Conservation (phyloP, 306 rosid species). For the Ochetophila trinervis region DNA sequence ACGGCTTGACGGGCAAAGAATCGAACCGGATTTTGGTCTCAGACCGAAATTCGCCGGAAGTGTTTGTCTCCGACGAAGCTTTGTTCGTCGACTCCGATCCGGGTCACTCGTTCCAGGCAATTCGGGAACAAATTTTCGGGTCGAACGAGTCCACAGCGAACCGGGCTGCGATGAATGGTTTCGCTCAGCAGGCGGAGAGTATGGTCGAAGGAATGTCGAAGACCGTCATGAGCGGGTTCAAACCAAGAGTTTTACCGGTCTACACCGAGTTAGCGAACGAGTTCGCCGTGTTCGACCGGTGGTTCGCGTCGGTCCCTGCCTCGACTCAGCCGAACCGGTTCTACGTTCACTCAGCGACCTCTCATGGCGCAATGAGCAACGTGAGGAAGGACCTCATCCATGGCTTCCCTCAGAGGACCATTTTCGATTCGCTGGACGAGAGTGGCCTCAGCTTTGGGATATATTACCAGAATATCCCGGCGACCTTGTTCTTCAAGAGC, state of each 20-base stretch:
- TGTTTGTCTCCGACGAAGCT: slow-evolving; percentile 57
- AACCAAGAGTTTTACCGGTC: slow-evolving; percentile 58
- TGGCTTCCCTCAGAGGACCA: slow-evolving; percentile 83
- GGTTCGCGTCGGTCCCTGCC: slow-evolving; percentile 94
- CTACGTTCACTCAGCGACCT: slow-evolving; percentile 90
- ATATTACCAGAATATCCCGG: slow-evolving; percentile 90
- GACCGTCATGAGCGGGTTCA: slow-evolving; percentile 87
- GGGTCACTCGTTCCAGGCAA: slow-evolving; percentile 92
- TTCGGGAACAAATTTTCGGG: slow-evolving; percentile 82
- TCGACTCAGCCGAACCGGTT: slow-evolving; percentile 93
- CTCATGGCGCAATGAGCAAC: slow-evolving; percentile 89
- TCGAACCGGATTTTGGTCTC: slow-evolving; percentile 48
- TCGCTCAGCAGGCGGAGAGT: slow-evolving; percentile 77
- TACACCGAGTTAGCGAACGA: slow-evolving; percentile 60
- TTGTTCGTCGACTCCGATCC: slow-evolving; percentile 70
- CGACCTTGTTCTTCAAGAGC: slow-evolving; percentile 69
- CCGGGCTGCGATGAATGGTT: slow-evolving; percentile 80
- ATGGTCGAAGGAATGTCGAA: slow-evolving; percentile 31
- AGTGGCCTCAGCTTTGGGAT: slow-evolving; percentile 59
- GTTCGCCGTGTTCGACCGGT: slow-evolving; percentile 68
- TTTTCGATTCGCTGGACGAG: slow-evolving; percentile 77
- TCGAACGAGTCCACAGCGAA: slow-evolving; percentile 39
- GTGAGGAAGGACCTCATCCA: slow-evolving; percentile 69
- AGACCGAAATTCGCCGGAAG: slow-evolving; percentile 36
- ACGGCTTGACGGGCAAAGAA: slow-evolving; percentile 68